These are phyloP conservation scores for Margaritispora aquatica DNA, from an alignment of 495 filamentous ascomycete genomes.

Conservation along the genomic window DNA sequence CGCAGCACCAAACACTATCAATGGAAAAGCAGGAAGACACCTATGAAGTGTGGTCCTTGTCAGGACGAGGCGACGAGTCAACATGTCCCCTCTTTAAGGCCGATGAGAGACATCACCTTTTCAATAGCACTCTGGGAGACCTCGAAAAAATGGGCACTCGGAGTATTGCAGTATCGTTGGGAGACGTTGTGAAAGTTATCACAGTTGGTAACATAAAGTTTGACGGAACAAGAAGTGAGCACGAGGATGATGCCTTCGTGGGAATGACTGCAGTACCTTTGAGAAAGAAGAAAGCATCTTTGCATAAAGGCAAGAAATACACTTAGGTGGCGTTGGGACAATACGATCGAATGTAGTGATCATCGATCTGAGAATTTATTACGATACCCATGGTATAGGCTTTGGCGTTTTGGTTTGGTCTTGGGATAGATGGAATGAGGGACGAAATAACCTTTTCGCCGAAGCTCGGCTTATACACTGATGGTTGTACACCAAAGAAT, in stretches of 20 bases:
- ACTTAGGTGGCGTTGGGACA: background rate
- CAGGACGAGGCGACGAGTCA: constrained; percentile 32
- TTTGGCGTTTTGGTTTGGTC: background rate
- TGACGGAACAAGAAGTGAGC: constrained; percentile 19
- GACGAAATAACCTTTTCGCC: too few species aligned
- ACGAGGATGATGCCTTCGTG: constrained; percentile 11
- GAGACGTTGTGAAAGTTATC: constrained; percentile 61
- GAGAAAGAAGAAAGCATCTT: constrained; percentile 3
- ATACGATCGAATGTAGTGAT: background rate
- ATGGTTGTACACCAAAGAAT: too few species aligned
- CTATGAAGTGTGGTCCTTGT: constrained; percentile 65
- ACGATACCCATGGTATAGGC: background rate
- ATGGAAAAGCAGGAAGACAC: constrained; percentile 25
- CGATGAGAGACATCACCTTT: constrained; percentile 36
- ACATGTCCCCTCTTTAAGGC: constrained; percentile 26
- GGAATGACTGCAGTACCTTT: constrained; percentile 10
- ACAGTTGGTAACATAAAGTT: constrained; percentile 56
- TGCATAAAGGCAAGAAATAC: background rate
- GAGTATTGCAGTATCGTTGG: constrained; percentile 59
- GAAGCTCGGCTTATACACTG: too few species aligned
- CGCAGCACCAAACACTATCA: background rate
- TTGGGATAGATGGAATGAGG: background rate
- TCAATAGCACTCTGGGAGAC: constrained; percentile 54
- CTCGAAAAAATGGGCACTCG: constrained; percentile 48
- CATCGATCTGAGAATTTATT: background rate